Percentiles rank a stretch among this genome's conserved stretches.
These are phyloP conservation scores for Entomortierella parvispora DNA, from an alignment of 192 early-diverging fungal genomes.

Conservation along the genomic window DNA sequence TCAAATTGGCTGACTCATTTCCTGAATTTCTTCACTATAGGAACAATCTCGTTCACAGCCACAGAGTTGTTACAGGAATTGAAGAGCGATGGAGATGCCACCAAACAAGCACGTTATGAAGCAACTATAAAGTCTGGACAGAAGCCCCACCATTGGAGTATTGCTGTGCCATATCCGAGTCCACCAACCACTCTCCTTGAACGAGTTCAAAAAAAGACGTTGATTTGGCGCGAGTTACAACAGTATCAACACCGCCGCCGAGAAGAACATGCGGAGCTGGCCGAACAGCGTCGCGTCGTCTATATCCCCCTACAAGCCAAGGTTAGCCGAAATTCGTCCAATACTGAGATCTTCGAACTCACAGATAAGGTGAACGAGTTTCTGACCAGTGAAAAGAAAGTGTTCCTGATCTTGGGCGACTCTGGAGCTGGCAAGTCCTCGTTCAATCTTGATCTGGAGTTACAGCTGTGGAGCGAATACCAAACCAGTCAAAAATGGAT, in stretches of 20 bases:
- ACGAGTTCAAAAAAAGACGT: conserved; percentile 1
- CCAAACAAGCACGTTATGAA: not conserved
- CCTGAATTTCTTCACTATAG: no score
- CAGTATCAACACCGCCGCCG: not conserved
- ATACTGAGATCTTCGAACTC: conserved; percentile 5
- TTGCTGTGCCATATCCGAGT: not conserved
- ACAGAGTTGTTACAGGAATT: not conserved
- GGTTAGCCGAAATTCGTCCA: not conserved
- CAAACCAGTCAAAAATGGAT: not conserved
- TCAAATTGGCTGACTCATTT: no score
- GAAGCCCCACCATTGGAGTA: not conserved
- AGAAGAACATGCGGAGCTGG: not conserved
- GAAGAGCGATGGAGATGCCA: not conserved
- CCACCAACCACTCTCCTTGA: conserved; percentile 4
- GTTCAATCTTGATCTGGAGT: conserved; percentile 11
- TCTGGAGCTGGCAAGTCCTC: conserved; percentile 30
- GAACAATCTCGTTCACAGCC: not conserved
- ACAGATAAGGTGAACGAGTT: conserved; percentile 12
- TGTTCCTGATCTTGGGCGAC: conserved; percentile 22
- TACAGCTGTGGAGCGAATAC: conserved; percentile 3
- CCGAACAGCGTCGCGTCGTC: not conserved
- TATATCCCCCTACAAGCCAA: conserved; percentile 35
- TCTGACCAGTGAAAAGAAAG: conserved; percentile 3
- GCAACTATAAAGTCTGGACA: not conserved
- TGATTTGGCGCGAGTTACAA: not conserved